Evolutionary conservation across 192 early-diverging fungal species (phyloP).

Genomic region (Backusella parvicylindrica): DNA sequence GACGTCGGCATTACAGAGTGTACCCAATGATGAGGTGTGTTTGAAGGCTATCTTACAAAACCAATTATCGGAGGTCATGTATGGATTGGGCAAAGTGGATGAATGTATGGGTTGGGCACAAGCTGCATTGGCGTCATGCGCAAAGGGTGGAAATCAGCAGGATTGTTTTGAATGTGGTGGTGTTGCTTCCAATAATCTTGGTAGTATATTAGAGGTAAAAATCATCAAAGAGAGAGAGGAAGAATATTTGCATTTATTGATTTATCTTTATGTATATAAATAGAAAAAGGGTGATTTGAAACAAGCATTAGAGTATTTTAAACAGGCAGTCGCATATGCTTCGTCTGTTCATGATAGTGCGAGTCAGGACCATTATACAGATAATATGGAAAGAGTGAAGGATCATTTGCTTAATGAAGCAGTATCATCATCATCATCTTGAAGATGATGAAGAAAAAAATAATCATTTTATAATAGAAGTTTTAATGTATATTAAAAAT

Average conservation of each 20-base stretch:
- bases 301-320: constrained; percentile 34
- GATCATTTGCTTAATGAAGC: neutral
- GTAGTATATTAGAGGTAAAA: constrained; percentile 47
- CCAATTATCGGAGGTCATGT: constrained; percentile 51
- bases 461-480: no score
- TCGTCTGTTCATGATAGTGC: constrained; percentile 36
- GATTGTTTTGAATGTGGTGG: constrained; percentile 58
- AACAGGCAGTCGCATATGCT: constrained; percentile 37
- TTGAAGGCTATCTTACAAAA: constrained; percentile 47
- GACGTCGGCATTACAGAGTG: constrained; percentile 35
- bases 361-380: constrained; percentile 12
- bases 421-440: neutral
- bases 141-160: constrained; percentile 20
- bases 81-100: constrained; percentile 40
- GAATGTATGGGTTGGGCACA: constrained; percentile 58
- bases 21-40: constrained; percentile 37
- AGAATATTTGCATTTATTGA: neutral
- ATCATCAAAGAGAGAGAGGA: no score
- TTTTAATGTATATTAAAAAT: neutral
- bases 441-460: no score
- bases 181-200: constrained; percentile 47
- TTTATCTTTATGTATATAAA: neutral
- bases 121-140: constrained; percentile 40
- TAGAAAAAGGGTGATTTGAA: constrained; percentile 45
- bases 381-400: constrained; percentile 16